Evolutionary conservation across 2,329 filamentous ascomycete genomes (phyloP).

Genomic region (Exophiala sp.): DNA sequence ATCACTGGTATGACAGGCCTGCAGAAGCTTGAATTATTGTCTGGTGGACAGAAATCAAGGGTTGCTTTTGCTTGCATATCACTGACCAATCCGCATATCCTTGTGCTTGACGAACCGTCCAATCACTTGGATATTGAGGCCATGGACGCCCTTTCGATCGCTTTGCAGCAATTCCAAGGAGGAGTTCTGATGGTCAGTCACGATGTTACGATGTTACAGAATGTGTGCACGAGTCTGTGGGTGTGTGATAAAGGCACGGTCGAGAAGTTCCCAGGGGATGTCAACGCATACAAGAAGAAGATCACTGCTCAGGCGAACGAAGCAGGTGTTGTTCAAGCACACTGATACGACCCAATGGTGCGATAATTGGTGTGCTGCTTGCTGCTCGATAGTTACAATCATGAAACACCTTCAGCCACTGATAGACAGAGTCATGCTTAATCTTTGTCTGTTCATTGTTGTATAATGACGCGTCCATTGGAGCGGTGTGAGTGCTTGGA

Average conservation of each 20-base stretch:
- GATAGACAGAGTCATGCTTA: background rate
- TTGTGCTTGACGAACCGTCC: constrained; percentile 96
- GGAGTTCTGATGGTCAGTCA: constrained; percentile 98
- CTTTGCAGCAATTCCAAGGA: constrained; percentile 81
- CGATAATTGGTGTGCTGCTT: no score
- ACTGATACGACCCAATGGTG: no score
- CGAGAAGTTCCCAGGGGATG: constrained; percentile 92
- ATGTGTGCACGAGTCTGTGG: constrained; percentile 91
- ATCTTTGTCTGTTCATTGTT: no score
- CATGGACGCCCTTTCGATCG: constrained; percentile 89
- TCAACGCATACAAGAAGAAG: constrained; percentile 96
- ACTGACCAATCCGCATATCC: constrained; percentile 89
- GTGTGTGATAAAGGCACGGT: constrained; percentile 93
- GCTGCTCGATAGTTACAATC: background rate
- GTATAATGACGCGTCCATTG: background rate
- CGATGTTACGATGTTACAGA: constrained; percentile 98
- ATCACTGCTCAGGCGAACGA: constrained; percentile 86
- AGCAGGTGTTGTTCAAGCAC: constrained; percentile 70
- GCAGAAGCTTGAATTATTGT: constrained; percentile 91
- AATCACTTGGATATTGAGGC: constrained; percentile 99
- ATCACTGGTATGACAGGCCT: constrained; percentile 92
- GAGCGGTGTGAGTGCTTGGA: background rate
- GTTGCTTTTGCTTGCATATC: constrained; percentile 97
- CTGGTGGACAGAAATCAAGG: constrained; percentile 96
- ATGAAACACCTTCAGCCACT: background rate